Conservation (phyloP, 2,329 filamentous ascomycete species). For the Colletotrichum sp. region DNA sequence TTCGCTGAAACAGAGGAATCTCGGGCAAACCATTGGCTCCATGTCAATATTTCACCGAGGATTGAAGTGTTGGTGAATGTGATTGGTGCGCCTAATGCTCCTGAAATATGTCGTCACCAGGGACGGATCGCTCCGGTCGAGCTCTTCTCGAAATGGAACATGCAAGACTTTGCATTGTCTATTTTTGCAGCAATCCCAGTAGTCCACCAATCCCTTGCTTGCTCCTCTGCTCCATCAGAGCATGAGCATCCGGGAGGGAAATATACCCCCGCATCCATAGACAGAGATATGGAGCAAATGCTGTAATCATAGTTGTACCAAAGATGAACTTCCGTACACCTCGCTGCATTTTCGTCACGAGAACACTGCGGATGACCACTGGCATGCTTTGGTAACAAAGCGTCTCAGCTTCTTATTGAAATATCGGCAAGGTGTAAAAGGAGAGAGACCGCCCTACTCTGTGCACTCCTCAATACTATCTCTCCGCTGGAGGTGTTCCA, state of each 20-base stretch:
- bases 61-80: background rate
- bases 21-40: rapidly evolving
- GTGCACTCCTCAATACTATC: background rate
- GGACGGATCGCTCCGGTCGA: background rate
- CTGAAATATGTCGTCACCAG: background rate
- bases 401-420: too few relatives aligned
- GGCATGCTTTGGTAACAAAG: too few relatives aligned
- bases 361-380: too few relatives aligned
- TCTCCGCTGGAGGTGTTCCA: too few relatives aligned
- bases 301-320: rapidly evolving
- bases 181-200: rapidly evolving
- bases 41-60: background rate
- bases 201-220: background rate
- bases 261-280: background rate
- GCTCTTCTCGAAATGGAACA: background rate
- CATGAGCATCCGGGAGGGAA: background rate
- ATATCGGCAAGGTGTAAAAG: too few relatives aligned
- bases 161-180: rapidly evolving
- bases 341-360: background rate
- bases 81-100: background rate
- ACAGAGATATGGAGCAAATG: background rate
- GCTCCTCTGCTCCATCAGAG: rapidly evolving
- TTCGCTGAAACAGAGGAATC: background rate
- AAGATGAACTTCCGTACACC: rapidly evolving
- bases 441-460: too few relatives aligned